Evolutionary conservation across 225 moss, liverwort and hornwort genomes (phyloP), one percentile per base, ranked within the genome.

Genomic region (Rhytidiadelphus loreus): DNA sequence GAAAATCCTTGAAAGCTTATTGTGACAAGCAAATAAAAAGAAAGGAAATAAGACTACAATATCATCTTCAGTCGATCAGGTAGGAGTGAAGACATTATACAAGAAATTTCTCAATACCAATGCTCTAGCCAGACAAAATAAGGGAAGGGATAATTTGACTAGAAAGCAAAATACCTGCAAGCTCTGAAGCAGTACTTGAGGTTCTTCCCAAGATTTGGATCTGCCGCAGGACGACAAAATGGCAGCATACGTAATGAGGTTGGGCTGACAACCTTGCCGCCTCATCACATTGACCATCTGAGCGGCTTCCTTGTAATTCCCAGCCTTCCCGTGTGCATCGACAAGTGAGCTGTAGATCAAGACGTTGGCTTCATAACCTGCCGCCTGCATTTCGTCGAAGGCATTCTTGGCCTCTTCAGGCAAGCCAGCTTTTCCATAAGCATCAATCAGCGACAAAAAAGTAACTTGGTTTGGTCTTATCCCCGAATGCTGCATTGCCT

Each of bases 381-480:
- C 91, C 55, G 90, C 94, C 87, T 93, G 91, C 97, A 97, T 96
- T 59, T 91, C 88, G 57, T 87, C 55, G 85, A 95, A 95, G 19
- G 93, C 95, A 61, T 88, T 92, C 83, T 74, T 91, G 30, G 97
- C 92, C 88, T 96, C 92, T 48, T 94, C 91, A 39, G 97, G 97
- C 90, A 96, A 90, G 75, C 97, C 94, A 86, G 93, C 94, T 90
- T 96, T 97, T 63, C 95, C 97, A 83, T 96, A 97, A 10, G 96
- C 96, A 60, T 97, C 96, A 60, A 97, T 94, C 84, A 97, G 88
- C 26, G 97, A 95, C 44, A 97, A 83, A 87, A 94, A 96, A 1
- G 97, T 97, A n/a, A 97, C 88, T 78, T 94, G 93, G 62, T 96
- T 97, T 8, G 97, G 94, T 73, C 92, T 89, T 39, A 96, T 87